Percentiles rank a stretch among this genome's conserved stretches.
These are phyloP conservation scores for Quercus gilva DNA, from an alignment of 306 rosid genomes.

Conservation along the genomic window DNA sequence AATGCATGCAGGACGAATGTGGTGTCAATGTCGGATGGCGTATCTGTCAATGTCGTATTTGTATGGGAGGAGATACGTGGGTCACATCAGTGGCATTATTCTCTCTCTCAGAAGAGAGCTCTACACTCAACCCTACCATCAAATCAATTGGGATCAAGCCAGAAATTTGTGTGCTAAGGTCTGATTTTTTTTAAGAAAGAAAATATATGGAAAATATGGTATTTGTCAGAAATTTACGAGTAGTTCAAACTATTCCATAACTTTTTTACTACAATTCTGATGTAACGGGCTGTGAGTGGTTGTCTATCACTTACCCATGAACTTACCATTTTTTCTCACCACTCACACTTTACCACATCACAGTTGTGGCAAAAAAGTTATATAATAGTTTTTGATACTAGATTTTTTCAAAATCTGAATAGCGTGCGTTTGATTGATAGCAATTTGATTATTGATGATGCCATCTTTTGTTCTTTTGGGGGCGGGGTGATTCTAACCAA, in stretches of 20 bases:
- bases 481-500: too few species aligned
- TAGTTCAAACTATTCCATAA: too few species aligned
- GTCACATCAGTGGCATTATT: constrained; percentile 32
- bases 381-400: too few species aligned
- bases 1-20: constrained; percentile 53
- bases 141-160: constrained; percentile 47
- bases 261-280: too few species aligned
- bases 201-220: too few species aligned
- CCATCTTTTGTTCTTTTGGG: too few species aligned
- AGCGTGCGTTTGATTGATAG: too few species aligned
- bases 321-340: rapidly evolving
- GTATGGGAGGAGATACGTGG: constrained; percentile 63
- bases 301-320: rapidly evolving
- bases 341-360: too few species aligned
- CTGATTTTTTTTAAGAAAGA: background rate
- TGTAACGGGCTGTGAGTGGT: too few species aligned
- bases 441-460: too few species aligned
- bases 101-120: constrained; percentile 59
- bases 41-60: constrained; percentile 71
- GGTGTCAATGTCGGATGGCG: constrained; percentile 71
- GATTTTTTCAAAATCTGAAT: too few species aligned
- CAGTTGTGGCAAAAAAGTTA: rapidly evolving
- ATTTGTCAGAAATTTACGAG: too few species aligned
- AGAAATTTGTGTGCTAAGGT: constrained; percentile 58
- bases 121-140: constrained; percentile 46